Evolutionary conservation across 163 green algal species (phyloP).

Genomic region (Chlorella variabilis): DNA sequence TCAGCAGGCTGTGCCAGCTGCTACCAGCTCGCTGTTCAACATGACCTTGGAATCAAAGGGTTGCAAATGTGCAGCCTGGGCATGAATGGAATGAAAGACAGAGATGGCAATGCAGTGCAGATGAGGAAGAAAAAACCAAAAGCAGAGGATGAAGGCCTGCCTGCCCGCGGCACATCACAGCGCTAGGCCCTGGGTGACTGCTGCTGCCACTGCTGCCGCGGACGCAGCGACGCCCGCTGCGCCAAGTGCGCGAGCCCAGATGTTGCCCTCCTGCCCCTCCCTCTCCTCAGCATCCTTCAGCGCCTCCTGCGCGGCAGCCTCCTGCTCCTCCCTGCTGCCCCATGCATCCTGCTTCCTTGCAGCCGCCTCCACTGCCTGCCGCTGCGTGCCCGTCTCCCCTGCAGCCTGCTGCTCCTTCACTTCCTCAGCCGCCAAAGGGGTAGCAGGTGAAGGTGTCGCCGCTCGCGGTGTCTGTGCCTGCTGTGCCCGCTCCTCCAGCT

Average conservation of each 20-base stretch:
- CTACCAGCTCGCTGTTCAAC: too few relatives aligned
- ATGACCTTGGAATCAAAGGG: too few relatives aligned
- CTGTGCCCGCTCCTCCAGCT: slow-evolving; percentile 16
- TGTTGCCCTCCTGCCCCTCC: slow-evolving; percentile 12
- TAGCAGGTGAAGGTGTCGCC: background rate
- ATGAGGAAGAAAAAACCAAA: too few relatives aligned
- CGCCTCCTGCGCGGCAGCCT: background rate
- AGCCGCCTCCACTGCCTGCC: background rate
- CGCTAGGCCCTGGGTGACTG: too few relatives aligned
- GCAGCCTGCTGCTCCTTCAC: background rate
- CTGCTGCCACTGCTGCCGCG: background rate
- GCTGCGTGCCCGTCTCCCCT: background rate
- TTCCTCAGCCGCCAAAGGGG: background rate
- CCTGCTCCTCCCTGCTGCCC: background rate
- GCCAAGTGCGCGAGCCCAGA: slow-evolving; percentile 14
- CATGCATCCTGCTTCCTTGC: background rate
- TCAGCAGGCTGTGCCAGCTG: too few relatives aligned
- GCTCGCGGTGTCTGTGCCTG: background rate
- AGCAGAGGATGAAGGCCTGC: too few relatives aligned
- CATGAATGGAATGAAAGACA: too few relatives aligned
- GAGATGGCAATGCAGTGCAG: too few relatives aligned
- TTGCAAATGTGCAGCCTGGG: too few relatives aligned
- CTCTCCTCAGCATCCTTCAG: slow-evolving; percentile 5
- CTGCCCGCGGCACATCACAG: too few relatives aligned
- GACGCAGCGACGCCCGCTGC: slow-evolving; percentile 15